A percentile compares a stretch with the other conserved stretches of the same genome.
Conservation (phyloP, 306 rosid species). For the Ormosia emarginata region DNA sequence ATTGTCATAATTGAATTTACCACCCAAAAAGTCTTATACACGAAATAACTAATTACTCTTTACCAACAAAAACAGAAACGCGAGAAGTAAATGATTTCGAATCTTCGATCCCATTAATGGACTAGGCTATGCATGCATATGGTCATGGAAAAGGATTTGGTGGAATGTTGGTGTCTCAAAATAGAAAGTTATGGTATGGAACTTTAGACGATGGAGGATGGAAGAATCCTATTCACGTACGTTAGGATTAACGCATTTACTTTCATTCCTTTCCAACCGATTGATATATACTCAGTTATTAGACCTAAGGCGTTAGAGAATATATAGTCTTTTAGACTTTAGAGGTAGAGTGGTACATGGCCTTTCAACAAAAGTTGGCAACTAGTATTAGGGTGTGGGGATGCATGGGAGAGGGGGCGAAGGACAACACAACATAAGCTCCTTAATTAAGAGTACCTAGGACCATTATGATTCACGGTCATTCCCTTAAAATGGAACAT, state of each 20-base stretch:
- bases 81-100: not conserved
- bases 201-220: not conserved
- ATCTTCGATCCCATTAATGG: not conserved
- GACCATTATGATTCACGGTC: not conserved
- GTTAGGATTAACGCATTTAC: not conserved
- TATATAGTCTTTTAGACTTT: conserved; percentile 2
- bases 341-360: conserved; percentile 4
- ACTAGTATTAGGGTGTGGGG: not conserved
- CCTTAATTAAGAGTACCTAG: not conserved
- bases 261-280: not conserved
- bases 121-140: not conserved
- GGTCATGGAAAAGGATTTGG: not conserved
- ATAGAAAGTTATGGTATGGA: not conserved
- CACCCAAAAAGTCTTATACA: not conserved
- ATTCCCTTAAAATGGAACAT: not conserved
- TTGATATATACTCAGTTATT: not conserved
- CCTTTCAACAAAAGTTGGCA: not conserved
- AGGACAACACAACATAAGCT: not conserved
- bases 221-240: not conserved
- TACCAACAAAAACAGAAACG: not conserved
- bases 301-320: not conserved
- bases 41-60: not conserved
- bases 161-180: conserved; percentile 22
- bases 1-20: not conserved
- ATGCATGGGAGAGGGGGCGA: not conserved